Evolutionary conservation across 139 green algal genomes (phyloP).

Genomic region (Closterium sp.): DNA sequence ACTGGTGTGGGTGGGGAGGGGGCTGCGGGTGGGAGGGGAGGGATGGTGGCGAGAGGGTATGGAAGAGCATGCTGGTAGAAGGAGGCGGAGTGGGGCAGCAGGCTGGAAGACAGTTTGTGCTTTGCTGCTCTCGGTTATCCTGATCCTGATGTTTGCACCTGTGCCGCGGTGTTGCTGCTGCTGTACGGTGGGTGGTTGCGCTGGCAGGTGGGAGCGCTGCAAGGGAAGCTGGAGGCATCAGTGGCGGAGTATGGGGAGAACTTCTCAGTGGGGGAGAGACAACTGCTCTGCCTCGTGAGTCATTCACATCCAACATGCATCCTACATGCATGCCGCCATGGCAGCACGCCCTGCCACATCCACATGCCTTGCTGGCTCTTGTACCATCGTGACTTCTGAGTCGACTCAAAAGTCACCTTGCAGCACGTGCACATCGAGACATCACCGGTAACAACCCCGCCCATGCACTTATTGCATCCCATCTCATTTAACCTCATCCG

Average conservation of each 20-base stretch:
- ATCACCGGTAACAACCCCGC: too few relatives aligned
- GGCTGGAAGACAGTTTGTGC: not conserved
- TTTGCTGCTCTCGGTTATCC: too few relatives aligned
- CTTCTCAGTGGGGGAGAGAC: conserved; percentile 84
- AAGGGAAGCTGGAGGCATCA: conserved; percentile 41
- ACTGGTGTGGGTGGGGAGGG: not conserved
- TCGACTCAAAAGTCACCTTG: too few relatives aligned
- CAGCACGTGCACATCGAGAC: too few relatives aligned
- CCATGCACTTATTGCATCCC: too few relatives aligned
- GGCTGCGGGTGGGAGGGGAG: not conserved
- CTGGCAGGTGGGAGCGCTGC: conserved; percentile 22
- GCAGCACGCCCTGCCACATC: conserved; percentile 11
- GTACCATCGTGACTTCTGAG: too few relatives aligned
- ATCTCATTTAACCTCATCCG: too few relatives aligned
- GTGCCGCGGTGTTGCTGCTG: not conserved
- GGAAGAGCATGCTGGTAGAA: not conserved
- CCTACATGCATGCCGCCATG: conserved; percentile 70
- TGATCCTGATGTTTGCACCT: not conserved
- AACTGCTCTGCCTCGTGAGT: conserved; percentile 88
- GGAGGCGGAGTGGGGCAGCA: too few relatives aligned
- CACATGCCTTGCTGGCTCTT: too few relatives aligned
- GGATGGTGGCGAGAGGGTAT: not conserved
- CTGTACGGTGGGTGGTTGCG: not conserved
- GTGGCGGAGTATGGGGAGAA: conserved; percentile 84
- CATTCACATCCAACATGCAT: too few relatives aligned